Evolutionary conservation across 352 stramenopile species (phyloP).

Genomic region (Phytophthora capsici): DNA sequence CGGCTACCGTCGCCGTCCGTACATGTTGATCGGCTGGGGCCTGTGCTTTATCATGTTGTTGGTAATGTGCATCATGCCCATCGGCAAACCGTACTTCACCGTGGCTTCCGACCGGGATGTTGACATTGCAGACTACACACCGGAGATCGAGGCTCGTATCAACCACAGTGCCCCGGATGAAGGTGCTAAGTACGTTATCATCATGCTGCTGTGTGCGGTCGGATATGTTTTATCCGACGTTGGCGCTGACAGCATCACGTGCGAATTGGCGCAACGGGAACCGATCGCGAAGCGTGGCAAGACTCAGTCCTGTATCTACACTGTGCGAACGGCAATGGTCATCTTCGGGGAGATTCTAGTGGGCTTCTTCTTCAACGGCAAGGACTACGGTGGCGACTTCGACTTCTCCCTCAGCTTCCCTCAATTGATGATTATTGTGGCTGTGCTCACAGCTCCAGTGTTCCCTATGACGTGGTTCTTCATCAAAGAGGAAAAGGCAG

Average conservation of each 20-base stretch:
- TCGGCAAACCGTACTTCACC: constrained; percentile 52
- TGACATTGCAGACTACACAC: constrained; percentile 21
- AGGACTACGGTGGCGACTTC: constrained; percentile 59
- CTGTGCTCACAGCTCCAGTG: constrained; percentile 17
- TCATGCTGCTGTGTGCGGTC: constrained; percentile 76
- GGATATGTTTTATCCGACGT: constrained; percentile 84
- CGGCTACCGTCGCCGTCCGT: constrained; percentile 62
- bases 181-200: constrained; percentile 57
- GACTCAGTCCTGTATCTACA: constrained; percentile 54
- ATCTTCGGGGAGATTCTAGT: constrained; percentile 42
- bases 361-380: constrained; percentile 58
- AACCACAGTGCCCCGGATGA: constrained; percentile 35
- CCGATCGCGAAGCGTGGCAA: constrained; percentile 43
- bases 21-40: constrained; percentile 63
- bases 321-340: constrained; percentile 34
- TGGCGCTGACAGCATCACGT: constrained; percentile 55
- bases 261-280: constrained; percentile 52
- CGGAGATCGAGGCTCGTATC: constrained; percentile 32
- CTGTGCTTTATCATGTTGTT: constrained; percentile 51
- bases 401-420: constrained; percentile 58
- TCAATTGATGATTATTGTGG: constrained; percentile 47
- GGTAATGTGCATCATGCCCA: constrained; percentile 47
- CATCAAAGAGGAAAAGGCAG: constrained; percentile 37
- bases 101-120: constrained; percentile 24
- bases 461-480: constrained; percentile 41